These are phyloP conservation scores for Cryptococcus deneoformans DNA, from an alignment of 1,284 basidiomycete genomes.

Conservation along the genomic window DNA sequence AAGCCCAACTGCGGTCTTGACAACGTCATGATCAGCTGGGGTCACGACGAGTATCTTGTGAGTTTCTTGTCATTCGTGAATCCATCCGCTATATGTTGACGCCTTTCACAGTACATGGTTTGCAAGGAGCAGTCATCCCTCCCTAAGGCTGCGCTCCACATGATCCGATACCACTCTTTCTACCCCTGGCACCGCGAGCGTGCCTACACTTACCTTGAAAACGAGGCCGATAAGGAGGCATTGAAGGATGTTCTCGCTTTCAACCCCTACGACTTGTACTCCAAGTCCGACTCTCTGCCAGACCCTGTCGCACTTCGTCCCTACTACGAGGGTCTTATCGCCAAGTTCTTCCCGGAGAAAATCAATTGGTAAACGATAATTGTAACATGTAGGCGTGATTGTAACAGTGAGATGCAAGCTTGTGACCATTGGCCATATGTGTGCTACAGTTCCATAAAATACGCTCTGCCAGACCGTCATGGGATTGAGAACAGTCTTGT, in stretches of 20 bases:
- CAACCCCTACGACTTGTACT: conserved; percentile 79
- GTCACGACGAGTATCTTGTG: conserved; percentile 69
- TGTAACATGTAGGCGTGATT: too few species aligned
- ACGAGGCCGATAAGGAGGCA: conserved; percentile 54
- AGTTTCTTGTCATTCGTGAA: conserved; percentile 47
- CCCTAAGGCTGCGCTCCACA: conserved; percentile 76
- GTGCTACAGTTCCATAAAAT: too few species aligned
- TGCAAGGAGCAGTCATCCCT: conserved; percentile 48
- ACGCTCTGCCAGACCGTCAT: too few species aligned
- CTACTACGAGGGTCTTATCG: conserved; percentile 77
- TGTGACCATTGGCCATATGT: too few species aligned
- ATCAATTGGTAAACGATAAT: conserved; percentile 63
- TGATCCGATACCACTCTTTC: conserved; percentile 94
- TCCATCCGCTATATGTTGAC: neutral
- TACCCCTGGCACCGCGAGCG: conserved; percentile 47
- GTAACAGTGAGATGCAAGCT: too few species aligned
- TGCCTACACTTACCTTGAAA: conserved; percentile 74
- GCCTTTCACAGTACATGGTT: neutral
- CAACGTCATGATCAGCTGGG: conserved; percentile 82
- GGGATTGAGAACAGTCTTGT: too few species aligned
- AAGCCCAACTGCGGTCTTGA: conserved; percentile 78
- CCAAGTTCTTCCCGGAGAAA: conserved; percentile 76
- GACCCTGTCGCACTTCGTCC: conserved; percentile 64
- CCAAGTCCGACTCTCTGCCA: conserved; percentile 74
- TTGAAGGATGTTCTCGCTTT: conserved; percentile 42